Conservation (phyloP, 2,329 filamentous ascomycete genomes). For the Niveomyces coronatus region DNA sequence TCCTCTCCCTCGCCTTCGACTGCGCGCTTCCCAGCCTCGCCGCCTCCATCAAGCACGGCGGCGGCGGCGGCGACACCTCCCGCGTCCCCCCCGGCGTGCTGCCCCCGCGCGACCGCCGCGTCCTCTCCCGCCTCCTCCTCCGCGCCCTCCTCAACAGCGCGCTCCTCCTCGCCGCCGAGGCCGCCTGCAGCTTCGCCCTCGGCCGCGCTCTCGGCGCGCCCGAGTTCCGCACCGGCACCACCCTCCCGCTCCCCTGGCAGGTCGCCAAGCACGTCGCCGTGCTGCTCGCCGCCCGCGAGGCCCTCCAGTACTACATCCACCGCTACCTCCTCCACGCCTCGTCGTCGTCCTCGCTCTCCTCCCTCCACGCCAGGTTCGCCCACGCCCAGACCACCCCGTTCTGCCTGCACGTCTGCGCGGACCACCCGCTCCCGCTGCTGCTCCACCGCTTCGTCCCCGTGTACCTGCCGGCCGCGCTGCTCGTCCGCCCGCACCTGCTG, state of each 20-base stretch:
- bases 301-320: constrained; percentile 65
- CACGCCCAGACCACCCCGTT: constrained; percentile 44
- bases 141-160: constrained; percentile 37
- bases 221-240: constrained; percentile 37
- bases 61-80: constrained; percentile 36
- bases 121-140: constrained; percentile 25
- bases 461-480: constrained; percentile 50
- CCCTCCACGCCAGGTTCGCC: constrained; percentile 32
- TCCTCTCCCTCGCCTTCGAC: constrained; percentile 66
- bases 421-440: constrained; percentile 57
- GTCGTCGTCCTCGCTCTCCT: constrained; percentile 24
- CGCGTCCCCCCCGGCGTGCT: constrained; percentile 31
- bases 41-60: constrained; percentile 58
- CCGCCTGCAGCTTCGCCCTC: constrained; percentile 28
- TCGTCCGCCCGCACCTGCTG: constrained; percentile 61
- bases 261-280: constrained; percentile 37
- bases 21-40: constrained; percentile 57
- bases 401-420: constrained; percentile 53
- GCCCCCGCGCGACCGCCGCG: constrained; percentile 31
- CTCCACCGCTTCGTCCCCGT: constrained; percentile 53
- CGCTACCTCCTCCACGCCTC: constrained; percentile 55
- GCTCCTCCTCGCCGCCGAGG: constrained; percentile 34
- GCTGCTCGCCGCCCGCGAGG: constrained; percentile 38
- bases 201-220: constrained; percentile 24
- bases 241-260: constrained; percentile 43